Evolutionary conservation across 2,329 filamentous ascomycete genomes (phyloP), one percentile per base, ranked within the genome.

Genomic region (Botrytis elliptica): DNA sequence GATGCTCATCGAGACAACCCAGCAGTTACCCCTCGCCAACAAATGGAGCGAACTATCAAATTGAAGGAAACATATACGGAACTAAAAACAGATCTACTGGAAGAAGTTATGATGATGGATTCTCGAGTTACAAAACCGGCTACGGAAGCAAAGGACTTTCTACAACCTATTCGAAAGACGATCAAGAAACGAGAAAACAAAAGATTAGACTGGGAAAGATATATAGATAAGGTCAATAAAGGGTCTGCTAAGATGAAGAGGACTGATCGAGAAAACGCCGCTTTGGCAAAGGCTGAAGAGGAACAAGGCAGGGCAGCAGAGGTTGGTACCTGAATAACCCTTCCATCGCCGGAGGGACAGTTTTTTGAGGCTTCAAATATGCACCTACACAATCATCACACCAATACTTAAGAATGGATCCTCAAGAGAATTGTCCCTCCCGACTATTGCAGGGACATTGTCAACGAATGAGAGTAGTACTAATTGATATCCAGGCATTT

Each of bases 121-220:
- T 83, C 85, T 16, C 88, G 89, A 77, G 87, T 96, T 76, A 88
- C 95, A 71, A 86, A 86, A 74, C 92, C 93, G 0, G 91, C 91
- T 6, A 88, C 88, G 73, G 88, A 91, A 70, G 92, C 92, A 12
- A 91, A 89, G 78, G 89, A 91, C 70, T 88, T 84, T 71, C 86
- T 95, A 74, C 88, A 90, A 76, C 90, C 92, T 3, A 86, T 96
- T 81, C 91, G 92, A 79, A 96, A 94, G 83, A 91, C 90, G 1
- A 93, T 97, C 79, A 96, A 95, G 84, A 94, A 93, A 82, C 86
- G 94, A 65, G 93, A 96, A 80, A 92, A 95, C 79, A 93, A 90
- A 83, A 91, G 93, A 71, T 81, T 95, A 74, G 94, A 97, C 81
- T 96, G 90, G 80, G 94, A 97, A 82, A 89, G 92, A 77, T 91